A percentile compares a stretch with the other conserved stretches of the same genome.
Evolutionary conservation across 805 yeast species (phyloP).

Genomic region (Wickerhamiella parazyma): DNA sequence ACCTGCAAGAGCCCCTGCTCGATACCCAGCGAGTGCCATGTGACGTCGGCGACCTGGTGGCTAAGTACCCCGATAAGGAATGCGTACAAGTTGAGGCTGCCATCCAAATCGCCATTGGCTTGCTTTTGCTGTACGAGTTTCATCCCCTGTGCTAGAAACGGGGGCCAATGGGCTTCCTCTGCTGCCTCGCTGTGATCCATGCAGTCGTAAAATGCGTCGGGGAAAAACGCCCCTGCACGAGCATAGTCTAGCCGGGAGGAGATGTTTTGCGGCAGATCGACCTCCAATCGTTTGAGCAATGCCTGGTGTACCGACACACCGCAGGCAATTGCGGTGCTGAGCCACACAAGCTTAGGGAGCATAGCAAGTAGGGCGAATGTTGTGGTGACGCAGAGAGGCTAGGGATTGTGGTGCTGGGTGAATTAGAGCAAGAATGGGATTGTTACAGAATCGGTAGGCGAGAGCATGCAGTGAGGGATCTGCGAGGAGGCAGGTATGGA

Average conservation of each 20-base stretch:
- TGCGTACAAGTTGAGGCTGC: conserved; percentile 29
- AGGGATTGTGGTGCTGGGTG: too few species aligned
- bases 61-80: conserved; percentile 45
- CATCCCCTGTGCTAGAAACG: conserved; percentile 38
- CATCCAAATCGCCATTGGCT: conserved; percentile 17
- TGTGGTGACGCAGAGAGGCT: too few species aligned
- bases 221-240: conserved; percentile 54
- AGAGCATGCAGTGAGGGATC: too few species aligned
- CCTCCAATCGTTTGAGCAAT: conserved; percentile 15
- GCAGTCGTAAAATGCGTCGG: conserved; percentile 56
- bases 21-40: conserved; percentile 53
- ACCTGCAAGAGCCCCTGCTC: conserved; percentile 42
- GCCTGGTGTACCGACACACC: conserved; percentile 17
- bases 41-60: conserved; percentile 51
- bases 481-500: too few species aligned
- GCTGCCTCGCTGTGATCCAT: conserved; percentile 38
- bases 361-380: too few species aligned
- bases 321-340: neutral
- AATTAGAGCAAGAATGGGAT: too few species aligned
- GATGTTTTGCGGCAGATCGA: conserved; percentile 27
- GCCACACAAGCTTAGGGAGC: neutral
- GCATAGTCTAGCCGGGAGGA: conserved; percentile 24
- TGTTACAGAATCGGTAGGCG: too few species aligned
- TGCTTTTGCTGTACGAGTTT: conserved; percentile 28
- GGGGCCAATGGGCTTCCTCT: conserved; percentile 61